These are phyloP conservation scores for Trichosphaerium sp. DNA, from an alignment of 78 protist species.

Conservation along the genomic window DNA sequence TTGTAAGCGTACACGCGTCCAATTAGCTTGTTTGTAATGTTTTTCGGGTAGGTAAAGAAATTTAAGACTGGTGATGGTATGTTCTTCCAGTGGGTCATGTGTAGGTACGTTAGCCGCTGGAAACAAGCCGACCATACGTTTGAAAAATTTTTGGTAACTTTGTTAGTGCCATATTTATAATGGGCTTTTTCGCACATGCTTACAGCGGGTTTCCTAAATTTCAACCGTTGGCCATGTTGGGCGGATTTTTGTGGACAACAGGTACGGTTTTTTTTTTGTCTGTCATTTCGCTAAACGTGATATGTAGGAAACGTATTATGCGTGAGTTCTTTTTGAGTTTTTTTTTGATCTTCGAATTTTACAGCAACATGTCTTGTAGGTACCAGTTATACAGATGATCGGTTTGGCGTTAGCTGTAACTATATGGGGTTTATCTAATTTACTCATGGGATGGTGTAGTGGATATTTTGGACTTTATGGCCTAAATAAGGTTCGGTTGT, in stretches of 20 bases:
- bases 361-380: slow-evolving; percentile 37
- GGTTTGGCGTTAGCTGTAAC: slow-evolving; percentile 73
- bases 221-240: slow-evolving; percentile 32
- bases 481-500: slow-evolving; percentile 7
- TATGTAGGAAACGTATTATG: too few relatives aligned
- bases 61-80: too few relatives aligned
- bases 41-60: too few relatives aligned
- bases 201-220: slow-evolving; percentile 6
- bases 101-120: too few relatives aligned
- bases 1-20: too few relatives aligned
- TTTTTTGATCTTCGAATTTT: background rate
- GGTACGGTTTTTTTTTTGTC: too few relatives aligned
- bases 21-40: too few relatives aligned
- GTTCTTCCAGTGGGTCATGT: too few relatives aligned
- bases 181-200: background rate
- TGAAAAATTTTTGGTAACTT: too few relatives aligned
- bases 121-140: too few relatives aligned
- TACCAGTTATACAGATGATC: slow-evolving; percentile 52
- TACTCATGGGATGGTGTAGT: slow-evolving; percentile 51
- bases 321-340: too few relatives aligned
- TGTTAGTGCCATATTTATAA: slow-evolving; percentile 15
- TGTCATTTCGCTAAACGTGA: too few relatives aligned
- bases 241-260: slow-evolving; percentile 50
- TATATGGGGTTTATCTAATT: slow-evolving; percentile 57
- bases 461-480: slow-evolving; percentile 67